A percentile compares a stretch with the other conserved stretches of the same genome.
Conservation (phyloP, 2,329 filamentous ascomycete genomes). For the Fusarium gaditjirri region DNA sequence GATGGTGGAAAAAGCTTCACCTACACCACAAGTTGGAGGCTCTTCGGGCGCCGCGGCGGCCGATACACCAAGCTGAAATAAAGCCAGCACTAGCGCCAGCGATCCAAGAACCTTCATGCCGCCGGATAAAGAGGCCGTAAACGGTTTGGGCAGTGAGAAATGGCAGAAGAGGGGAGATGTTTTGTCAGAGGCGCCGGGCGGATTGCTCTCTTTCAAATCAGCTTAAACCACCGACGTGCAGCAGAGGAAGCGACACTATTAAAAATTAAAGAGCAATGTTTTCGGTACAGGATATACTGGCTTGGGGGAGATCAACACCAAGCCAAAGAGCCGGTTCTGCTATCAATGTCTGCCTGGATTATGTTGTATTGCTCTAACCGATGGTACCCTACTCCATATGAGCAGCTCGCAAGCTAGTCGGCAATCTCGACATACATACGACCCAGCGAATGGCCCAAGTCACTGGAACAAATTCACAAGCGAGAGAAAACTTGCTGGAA, state of each 20-base stretch:
- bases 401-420: neutral
- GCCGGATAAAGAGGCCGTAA: neutral
- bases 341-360: neutral
- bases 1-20: neutral
- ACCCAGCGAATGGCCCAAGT: neutral
- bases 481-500: neutral
- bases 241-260: neutral
- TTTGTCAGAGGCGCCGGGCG: neutral
- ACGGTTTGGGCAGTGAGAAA: neutral
- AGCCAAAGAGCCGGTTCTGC: neutral
- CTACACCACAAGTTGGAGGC: constrained; percentile 29
- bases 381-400: neutral
- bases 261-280: neutral
- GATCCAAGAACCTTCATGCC: constrained; percentile 21
- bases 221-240: neutral
- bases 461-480: neutral
- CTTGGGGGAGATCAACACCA: neutral
- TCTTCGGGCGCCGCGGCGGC: constrained; percentile 16
- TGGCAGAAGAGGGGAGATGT: neutral
- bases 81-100: constrained; percentile 6
- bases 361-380: neutral
- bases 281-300: neutral
- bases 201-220: neutral
- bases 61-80: constrained; percentile 21
- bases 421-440: neutral